Evolutionary conservation across 164 flowering plant species (phyloP), one percentile per base, ranked within the genome.

Genomic region (Berberis vulgaris): DNA sequence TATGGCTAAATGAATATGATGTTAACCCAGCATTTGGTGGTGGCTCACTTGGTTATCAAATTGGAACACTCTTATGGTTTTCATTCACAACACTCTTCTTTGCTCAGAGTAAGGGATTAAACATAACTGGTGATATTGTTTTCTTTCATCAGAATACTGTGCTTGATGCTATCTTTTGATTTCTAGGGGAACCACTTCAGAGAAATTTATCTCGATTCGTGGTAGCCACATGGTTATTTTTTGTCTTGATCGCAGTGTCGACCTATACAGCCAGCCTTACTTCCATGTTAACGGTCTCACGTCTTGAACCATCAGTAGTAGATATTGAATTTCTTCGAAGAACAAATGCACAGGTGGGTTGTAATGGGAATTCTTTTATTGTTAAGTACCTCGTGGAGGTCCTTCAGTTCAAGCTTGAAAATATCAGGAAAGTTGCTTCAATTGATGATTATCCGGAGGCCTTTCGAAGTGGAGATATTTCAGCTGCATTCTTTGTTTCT

Each of bases 231-330:
- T 79, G 82, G 82, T 45, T 79, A 1, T 74, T 74, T 7, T 67
- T 72, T 43, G 70, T 59, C 1, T 9, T 77, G 11, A 54, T 77
- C 12, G 39, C 74, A 3, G 58, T 67, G 2, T 46, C 43, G 43
- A 74, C 71, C 52, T 74, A 54, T 67, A 75, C 79, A 2, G 80
- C 74, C 0, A 73, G 71, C 57, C 68, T 80, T 0, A 68, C 77
- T 2, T 45, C 69, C n/a, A 40, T 77, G 62, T 70, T 80, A 2
- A 75, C 77, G 0, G 41, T 65, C 2, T 26, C 54, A 43, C 46
- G 52, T 0, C 67, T 73, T 1, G 10, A 54, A 10, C 61, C 74
- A 1, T 40, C 57, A 1, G 49, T 9, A 7, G 13, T 56, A 2
- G 63, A 71, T 40, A 52, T 80, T n/a, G 75, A 67, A 6, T 13